Conservation (phyloP, 441 rosid genomes). For the Theobroma grandiflorum region DNA sequence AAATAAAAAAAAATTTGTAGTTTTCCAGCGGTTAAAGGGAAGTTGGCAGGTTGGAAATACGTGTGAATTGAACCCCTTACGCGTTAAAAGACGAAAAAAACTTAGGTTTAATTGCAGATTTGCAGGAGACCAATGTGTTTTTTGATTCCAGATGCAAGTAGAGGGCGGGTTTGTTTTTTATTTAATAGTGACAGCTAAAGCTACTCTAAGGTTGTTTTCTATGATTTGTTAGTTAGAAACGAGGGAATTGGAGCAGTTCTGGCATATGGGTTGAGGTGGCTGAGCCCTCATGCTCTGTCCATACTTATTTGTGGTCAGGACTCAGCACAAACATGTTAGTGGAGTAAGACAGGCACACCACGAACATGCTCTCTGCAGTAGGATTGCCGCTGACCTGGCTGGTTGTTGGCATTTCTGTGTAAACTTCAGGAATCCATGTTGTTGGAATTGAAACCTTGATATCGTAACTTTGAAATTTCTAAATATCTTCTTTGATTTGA, state of each 20-base stretch:
- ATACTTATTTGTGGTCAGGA: neutral
- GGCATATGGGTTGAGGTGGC: neutral
- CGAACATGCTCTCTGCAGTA: neutral
- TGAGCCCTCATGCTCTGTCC: neutral
- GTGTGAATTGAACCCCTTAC: neutral
- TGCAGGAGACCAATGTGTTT: neutral
- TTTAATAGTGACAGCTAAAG: constrained; percentile 5
- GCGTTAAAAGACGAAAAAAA: neutral
- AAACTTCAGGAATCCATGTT: neutral
- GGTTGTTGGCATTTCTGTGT: neutral
- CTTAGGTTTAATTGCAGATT: neutral
- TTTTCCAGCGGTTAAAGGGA: neutral
- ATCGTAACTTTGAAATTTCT: neutral
- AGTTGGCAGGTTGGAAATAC: neutral
- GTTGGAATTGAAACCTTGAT: neutral
- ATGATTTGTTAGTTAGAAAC: constrained; percentile 13
- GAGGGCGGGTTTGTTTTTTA: neutral
- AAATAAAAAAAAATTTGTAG: neutral
- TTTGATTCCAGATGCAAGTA: constrained; percentile 16
- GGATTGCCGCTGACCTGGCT: neutral
- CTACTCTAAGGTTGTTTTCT: neutral
- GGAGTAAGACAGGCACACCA: too few species aligned
- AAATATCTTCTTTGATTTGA: neutral
- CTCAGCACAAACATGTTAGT: too few species aligned
- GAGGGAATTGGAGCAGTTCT: neutral